phyloP scores from a whole-genome alignment of 2,329 filamentous ascomycete genomes.

The Thyridium curvatum region DNA sequence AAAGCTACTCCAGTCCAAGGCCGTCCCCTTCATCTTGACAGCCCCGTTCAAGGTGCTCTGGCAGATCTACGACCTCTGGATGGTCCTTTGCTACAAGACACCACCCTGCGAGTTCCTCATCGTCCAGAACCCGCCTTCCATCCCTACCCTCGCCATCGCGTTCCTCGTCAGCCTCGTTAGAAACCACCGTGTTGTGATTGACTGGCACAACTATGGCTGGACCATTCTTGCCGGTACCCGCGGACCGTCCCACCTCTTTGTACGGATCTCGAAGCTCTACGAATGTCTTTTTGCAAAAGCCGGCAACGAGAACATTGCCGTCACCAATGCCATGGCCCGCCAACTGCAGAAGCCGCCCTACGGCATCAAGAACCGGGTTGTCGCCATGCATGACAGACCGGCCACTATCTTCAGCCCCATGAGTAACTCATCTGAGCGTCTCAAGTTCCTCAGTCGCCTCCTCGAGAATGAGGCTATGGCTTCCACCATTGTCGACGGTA shows the following conservation, averaged over 20 bases:
- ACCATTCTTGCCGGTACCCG: constrained; percentile 70
- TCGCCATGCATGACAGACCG: constrained; percentile 81
- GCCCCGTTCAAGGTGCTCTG: constrained; percentile 82
- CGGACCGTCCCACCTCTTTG: constrained; percentile 62
- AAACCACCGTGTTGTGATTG: constrained; percentile 77
- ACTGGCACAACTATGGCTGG: constrained; percentile 99
- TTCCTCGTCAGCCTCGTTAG: constrained; percentile 67
- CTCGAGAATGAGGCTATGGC: constrained; percentile 58
- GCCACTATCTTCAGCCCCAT: constrained; percentile 75
- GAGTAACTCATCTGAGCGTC: constrained; percentile 34
- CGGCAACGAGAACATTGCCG: constrained; percentile 73
- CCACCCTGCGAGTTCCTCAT: constrained; percentile 78
- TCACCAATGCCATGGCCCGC: constrained; percentile 81
- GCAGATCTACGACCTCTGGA: constrained; percentile 68
- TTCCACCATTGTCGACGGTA: constrained; percentile 49
- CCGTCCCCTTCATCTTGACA: constrained; percentile 68
- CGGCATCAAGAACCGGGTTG: constrained; percentile 54
- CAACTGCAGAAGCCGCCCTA: constrained; percentile 62
- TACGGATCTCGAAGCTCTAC: constrained; percentile 69
- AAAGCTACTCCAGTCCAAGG: constrained; percentile 57
- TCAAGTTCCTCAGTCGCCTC: constrained; percentile 57
- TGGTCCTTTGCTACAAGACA: constrained; percentile 66
- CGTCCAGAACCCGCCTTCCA: constrained; percentile 89
- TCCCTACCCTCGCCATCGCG: constrained; percentile 79
- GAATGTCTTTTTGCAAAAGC: constrained; percentile 65